phyloP scores from a whole-genome alignment of 2,329 filamentous ascomycete species.

The Aphanocladium album region DNA sequence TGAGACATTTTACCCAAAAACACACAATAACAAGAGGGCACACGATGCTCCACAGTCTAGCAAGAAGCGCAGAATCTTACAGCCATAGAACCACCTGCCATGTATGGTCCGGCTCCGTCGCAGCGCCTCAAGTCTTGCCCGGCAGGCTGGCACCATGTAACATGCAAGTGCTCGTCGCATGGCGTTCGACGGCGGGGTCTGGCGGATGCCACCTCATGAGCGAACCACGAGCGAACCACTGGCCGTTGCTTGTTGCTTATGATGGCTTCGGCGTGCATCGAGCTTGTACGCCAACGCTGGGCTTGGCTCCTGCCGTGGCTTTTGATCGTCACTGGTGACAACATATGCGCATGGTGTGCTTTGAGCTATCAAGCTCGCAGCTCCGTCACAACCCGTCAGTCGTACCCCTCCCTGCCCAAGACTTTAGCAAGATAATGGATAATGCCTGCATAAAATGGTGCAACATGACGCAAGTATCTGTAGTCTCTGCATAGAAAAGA shows the following conservation, averaged over 20 bases:
- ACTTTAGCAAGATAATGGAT: too few species aligned
- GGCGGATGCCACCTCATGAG: conserved; percentile 4
- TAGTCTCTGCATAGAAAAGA: too few species aligned
- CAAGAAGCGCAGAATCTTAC: background rate
- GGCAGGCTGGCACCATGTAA: background rate
- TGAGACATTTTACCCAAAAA: background rate
- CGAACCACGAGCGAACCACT: background rate
- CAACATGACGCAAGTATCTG: too few species aligned
- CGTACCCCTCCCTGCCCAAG: background rate
- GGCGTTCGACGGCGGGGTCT: conserved; percentile 5
- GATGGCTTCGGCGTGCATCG: background rate
- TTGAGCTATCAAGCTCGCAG: too few species aligned
- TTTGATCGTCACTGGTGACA: background rate
- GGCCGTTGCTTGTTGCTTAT: background rate
- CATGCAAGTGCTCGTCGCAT: conserved; percentile 10
- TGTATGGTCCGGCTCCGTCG: background rate
- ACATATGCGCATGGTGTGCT: background rate
- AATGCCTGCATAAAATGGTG: too few species aligned
- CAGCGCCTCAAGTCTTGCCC: background rate
- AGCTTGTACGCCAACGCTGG: background rate
- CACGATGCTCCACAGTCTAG: background rate
- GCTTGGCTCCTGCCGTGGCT: background rate
- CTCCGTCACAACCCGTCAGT: background rate
- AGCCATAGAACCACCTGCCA: background rate
- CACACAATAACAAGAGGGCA: background rate